Percentiles rank a stretch among this genome's conserved stretches.
These are phyloP conservation scores for Mycena sanguinolenta DNA, from an alignment of 768 basidiomycete genomes.

Conservation along the genomic window DNA sequence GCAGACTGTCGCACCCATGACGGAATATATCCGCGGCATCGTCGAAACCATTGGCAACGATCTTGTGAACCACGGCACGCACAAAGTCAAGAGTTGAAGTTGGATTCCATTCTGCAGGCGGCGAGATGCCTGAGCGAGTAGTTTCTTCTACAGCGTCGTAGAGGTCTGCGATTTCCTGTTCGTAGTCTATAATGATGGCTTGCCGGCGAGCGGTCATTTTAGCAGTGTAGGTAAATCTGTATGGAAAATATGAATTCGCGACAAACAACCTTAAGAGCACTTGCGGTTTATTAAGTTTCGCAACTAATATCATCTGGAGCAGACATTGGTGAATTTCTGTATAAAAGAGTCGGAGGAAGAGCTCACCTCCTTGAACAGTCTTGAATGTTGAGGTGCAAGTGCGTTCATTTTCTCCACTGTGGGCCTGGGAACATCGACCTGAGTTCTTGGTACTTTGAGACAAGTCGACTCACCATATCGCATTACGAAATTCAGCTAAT, in stretches of 20 bases:
- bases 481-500: conserved; percentile 37
- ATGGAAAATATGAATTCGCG: too few relatives aligned
- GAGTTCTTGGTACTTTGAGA: too few relatives aligned
- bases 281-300: not conserved
- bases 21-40: conserved; percentile 57
- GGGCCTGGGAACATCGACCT: conserved; percentile 44
- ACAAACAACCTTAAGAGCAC: too few relatives aligned
- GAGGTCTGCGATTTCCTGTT: conserved; percentile 41
- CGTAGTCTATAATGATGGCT: conserved; percentile 35
- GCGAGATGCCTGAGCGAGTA: conserved; percentile 16
- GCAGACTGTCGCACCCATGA: conserved; percentile 52
- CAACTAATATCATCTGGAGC: conserved; percentile 24
- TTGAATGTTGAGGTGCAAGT: conserved; percentile 58
- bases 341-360: not conserved
- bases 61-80: conserved; percentile 45
- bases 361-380: conserved; percentile 60
- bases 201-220: conserved; percentile 43
- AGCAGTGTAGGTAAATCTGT: conserved; percentile 8
- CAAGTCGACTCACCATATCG: conserved; percentile 41
- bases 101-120: conserved; percentile 18
- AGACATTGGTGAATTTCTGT: not conserved
- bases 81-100: conserved; percentile 45
- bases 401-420: conserved; percentile 55
- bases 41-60: conserved; percentile 41
- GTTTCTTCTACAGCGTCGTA: conserved; percentile 35